Evolutionary conservation across 2,329 filamentous ascomycete species (phyloP), one percentile per base, ranked within the genome.

Genomic region (Penicillium sp.): DNA sequence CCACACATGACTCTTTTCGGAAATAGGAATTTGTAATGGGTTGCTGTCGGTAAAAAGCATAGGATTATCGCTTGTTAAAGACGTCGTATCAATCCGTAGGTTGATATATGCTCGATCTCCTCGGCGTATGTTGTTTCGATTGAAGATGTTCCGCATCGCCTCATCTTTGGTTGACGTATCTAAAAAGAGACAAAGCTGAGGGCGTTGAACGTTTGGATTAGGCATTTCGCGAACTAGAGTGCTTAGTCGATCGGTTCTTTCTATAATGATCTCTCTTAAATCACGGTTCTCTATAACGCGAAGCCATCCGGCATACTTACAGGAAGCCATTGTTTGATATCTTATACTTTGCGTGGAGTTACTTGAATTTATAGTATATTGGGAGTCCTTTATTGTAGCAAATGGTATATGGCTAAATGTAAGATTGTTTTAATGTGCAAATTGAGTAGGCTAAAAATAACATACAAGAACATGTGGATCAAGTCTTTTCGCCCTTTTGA

Each of bases 71-170:
- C 33, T 29, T 5, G 41, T 48, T 19, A 42, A 53, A 31, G 53
- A 60, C 36, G 10, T 13, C 23, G 44, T 60, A 25, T 60, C 44
- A n/a, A 60, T 17, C 27, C 54, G 49, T 39, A 60, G 49, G 43
- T 60, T 60, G 12, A 60, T 27, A 49, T 60, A 55, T 19, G 45
- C 53, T 41, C 33, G 52, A 27, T 57, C 58, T 41, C 58, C 58
- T 15, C 58, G 58, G 10, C 50, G 19, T 25, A 60, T 60, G 17
- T 60, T 60, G 36, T 60, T 60, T 33, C 53, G 54, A 33, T 33
- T 29, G 17, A 57, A 60, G 9, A 60, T 57, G 13, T 60, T 38
- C 43, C 50, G 53, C 8, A 60, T 27, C 4, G 54, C 53, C 36
- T 27, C 15, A 51, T 60, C 49, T 38, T 60, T 60, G 0, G 58